A percentile compares a stretch with the other conserved stretches of the same genome.
These are phyloP conservation scores for Apiotrichum porosum DNA, from an alignment of 1,284 basidiomycete species.

Conservation along the genomic window DNA sequence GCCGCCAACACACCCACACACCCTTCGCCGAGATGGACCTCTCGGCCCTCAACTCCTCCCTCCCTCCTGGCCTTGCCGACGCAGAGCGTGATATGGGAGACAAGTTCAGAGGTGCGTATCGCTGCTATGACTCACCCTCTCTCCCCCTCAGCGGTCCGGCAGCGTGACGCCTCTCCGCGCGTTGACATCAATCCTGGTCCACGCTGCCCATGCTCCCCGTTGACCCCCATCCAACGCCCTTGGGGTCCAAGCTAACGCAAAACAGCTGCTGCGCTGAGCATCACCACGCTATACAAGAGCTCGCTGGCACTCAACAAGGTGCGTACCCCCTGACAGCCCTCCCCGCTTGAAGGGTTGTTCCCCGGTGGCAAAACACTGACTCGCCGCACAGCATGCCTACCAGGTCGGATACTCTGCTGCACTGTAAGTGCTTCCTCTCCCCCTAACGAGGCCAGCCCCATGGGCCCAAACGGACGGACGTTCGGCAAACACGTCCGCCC, in stretches of 20 bases:
- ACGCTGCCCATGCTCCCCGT: too few relatives aligned
- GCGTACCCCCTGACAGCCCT: background rate
- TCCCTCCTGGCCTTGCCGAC: slow-evolving; percentile 45
- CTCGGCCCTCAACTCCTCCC: slow-evolving; percentile 42
- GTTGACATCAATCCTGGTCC: too few relatives aligned
- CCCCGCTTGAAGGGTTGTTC: too few relatives aligned
- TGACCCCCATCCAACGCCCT: too few relatives aligned
- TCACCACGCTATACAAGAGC: slow-evolving; percentile 48
- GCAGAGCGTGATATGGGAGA: slow-evolving; percentile 50
- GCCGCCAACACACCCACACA: background rate
- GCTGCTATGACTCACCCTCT: background rate
- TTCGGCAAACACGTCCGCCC: too few relatives aligned
- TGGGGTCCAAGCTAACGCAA: too few relatives aligned
- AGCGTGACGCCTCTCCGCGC: background rate
- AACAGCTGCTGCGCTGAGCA: slow-evolving; percentile 47
- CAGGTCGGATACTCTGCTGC: slow-evolving; percentile 48
- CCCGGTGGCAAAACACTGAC: slow-evolving; percentile 1
- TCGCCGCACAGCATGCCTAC: slow-evolving; percentile 43
- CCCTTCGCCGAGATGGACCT: slow-evolving; percentile 37
- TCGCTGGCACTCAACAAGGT: slow-evolving; percentile 48
- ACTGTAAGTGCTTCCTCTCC: slow-evolving; percentile 40
- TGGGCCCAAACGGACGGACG: too few relatives aligned
- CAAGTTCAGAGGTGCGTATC: slow-evolving; percentile 48
- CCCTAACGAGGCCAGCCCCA: background rate
- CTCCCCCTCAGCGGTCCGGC: background rate